These are phyloP conservation scores for Hypoxylon lenormandii DNA, from an alignment of 495 filamentous ascomycete species.

Conservation along the genomic window DNA sequence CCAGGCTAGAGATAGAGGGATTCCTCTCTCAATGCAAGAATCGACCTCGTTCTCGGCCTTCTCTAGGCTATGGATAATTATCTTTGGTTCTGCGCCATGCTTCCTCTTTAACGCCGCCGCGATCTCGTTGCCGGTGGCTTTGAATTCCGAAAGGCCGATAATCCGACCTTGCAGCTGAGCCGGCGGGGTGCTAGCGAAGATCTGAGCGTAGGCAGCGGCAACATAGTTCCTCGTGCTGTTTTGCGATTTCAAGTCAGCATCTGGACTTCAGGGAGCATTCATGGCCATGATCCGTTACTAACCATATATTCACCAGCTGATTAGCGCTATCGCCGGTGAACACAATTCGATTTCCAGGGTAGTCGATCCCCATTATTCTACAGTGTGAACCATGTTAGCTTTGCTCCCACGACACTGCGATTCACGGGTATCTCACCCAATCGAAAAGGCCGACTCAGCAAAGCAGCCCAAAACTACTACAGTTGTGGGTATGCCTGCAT, in stretches of 20 bases:
- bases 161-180: constrained; percentile 26
- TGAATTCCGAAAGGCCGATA: constrained; percentile 39
- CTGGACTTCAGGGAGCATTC: background rate
- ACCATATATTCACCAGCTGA: constrained; percentile 38
- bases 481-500: constrained; percentile 37
- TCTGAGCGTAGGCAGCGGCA: constrained; percentile 42
- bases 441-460: constrained; percentile 39
- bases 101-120: constrained; percentile 37
- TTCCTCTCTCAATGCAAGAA: constrained; percentile 13
- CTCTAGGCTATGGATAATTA: constrained; percentile 38
- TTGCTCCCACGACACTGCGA: background rate
- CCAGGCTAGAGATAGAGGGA: constrained; percentile 30
- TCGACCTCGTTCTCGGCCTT: constrained; percentile 38
- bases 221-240: constrained; percentile 44
- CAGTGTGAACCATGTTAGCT: background rate
- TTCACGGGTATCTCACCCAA: constrained; percentile 24
- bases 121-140: constrained; percentile 42
- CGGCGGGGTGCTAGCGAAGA: constrained; percentile 41
- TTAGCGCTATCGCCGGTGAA: constrained; percentile 44
- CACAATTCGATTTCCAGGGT: constrained; percentile 40
- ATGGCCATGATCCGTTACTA: background rate
- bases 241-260: background rate
- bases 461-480: constrained; percentile 34
- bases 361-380: constrained; percentile 43
- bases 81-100: constrained; percentile 34